Base-by-base conservation (phyloP, 176 grass and related monocot genomes). In the Ensete glaucum region DNA sequence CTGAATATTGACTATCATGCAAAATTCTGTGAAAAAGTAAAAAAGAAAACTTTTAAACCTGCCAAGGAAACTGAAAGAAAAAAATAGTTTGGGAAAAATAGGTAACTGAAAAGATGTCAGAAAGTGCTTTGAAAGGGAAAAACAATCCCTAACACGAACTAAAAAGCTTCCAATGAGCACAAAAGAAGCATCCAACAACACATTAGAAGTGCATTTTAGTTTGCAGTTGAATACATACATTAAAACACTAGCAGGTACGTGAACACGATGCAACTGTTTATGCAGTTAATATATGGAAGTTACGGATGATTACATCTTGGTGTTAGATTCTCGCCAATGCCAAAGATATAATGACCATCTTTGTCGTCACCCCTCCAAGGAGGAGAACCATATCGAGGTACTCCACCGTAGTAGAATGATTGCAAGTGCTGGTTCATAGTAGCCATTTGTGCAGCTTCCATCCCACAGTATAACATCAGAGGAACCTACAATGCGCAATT, bases 311-410 rank as follows among this genome's bases (percentile, higher is more conserved):
- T 98, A 93, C 94, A 93, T 97, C 94, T 86, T 63, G 90, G 88
- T 53, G 90, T 93, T 63, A 97, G 94, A 83, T 83, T 88, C 62
- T 90, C 94, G 54, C 90, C 94, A 57, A 91, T 80, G 16, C 57
- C 72, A 9, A 89, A 97, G 78, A 93, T 86, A 81, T 97, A 98
- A 62, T 93, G 90, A 10, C 94, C 94, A 80, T 97, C 94, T 77
- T 91, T 91, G 80, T 98, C 90, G 85, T 93, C 88, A 4, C 86
- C 79, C 52, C 90, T 88, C 89, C 88, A 85, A 55, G 90, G 90
- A 66, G 94, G 90, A 16, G 90, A 98, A 69, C 77, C 22, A 81
- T 88, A 86, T 50, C 78, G 78, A 2, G 82, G 83, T 15, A 80
- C 80, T 16, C 77, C 85, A 48, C 76, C 29, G 80, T 84, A 97